Evolutionary conservation across 257 asterid genomes (phyloP).

Genomic region (Leptodermis oblonga): DNA sequence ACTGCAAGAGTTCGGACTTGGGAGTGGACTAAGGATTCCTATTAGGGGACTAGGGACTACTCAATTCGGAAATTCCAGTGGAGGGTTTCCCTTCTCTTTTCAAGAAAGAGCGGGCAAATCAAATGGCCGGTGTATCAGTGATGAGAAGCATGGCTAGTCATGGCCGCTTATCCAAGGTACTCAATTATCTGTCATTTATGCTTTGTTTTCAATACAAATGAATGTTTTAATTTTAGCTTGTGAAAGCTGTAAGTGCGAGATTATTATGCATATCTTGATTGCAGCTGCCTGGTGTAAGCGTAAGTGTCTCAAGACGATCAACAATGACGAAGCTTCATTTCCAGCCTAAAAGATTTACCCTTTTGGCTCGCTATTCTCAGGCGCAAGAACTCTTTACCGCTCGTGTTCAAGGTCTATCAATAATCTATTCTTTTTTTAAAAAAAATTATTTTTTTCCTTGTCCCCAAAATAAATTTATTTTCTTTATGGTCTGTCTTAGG

Average conservation of each 20-base stretch:
- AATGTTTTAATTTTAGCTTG: not conserved
- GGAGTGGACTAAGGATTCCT: not conserved
- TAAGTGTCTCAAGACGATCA: conserved; percentile 26
- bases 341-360: conserved; percentile 24
- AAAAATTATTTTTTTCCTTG: not conserved
- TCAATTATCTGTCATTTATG: not conserved
- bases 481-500: not conserved
- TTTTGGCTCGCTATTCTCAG: conserved; percentile 69
- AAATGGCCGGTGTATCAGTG: conserved; percentile 60
- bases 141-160: conserved; percentile 40
- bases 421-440: too few relatives aligned
- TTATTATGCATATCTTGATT: conserved; percentile 3
- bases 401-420: conserved; percentile 72
- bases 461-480: not conserved
- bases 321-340: conserved; percentile 29
- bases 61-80: not conserved
- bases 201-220: not conserved
- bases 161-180: conserved; percentile 59
- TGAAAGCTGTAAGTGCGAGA: not conserved
- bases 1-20: not conserved
- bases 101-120: not conserved
- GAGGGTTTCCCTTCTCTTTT: not conserved
- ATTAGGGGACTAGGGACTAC: not conserved
- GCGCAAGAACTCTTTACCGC: conserved; percentile 65
- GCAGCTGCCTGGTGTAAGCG: conserved; percentile 54